Conservation (phyloP, 371 early-diverging fungal genomes). For the Mortierella sp. region DNA sequence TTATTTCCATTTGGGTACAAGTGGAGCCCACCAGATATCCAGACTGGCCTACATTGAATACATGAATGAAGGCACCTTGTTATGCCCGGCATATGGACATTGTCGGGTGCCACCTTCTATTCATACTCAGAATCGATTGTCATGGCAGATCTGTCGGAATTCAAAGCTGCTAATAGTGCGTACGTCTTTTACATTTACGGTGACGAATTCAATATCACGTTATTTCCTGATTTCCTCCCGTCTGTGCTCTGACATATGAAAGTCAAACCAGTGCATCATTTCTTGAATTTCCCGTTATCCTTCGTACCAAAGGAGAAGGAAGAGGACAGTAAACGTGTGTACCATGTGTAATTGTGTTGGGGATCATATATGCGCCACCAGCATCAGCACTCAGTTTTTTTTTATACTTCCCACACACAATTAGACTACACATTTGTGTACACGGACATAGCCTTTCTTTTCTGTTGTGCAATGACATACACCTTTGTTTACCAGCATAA, state of each 20-base stretch:
- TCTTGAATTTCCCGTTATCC: background rate
- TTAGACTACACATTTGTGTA: too few species aligned
- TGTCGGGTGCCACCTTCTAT: too few species aligned
- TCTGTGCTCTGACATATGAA: conserved; percentile 8
- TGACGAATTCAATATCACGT: background rate
- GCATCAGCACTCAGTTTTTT: too few species aligned
- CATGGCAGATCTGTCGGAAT: too few species aligned
- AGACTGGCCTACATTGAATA: too few species aligned
- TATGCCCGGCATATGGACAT: too few species aligned
- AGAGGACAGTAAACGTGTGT: background rate
- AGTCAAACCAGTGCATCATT: background rate
- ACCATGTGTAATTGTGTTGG: conserved; percentile 1
- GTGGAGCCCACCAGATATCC: too few species aligned
- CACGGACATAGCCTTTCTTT: background rate
- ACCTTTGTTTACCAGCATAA: background rate
- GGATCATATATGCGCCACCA: background rate
- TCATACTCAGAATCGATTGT: too few species aligned
- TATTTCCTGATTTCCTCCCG: background rate
- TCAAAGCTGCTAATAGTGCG: background rate
- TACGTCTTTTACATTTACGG: background rate
- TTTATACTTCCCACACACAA: background rate
- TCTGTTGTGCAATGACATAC: background rate
- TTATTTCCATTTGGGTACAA: too few species aligned
- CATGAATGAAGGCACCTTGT: too few species aligned
- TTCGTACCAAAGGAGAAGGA: background rate